Evolutionary conservation across 139 green algal species (phyloP).

Genomic region (Gonium pectorale): DNA sequence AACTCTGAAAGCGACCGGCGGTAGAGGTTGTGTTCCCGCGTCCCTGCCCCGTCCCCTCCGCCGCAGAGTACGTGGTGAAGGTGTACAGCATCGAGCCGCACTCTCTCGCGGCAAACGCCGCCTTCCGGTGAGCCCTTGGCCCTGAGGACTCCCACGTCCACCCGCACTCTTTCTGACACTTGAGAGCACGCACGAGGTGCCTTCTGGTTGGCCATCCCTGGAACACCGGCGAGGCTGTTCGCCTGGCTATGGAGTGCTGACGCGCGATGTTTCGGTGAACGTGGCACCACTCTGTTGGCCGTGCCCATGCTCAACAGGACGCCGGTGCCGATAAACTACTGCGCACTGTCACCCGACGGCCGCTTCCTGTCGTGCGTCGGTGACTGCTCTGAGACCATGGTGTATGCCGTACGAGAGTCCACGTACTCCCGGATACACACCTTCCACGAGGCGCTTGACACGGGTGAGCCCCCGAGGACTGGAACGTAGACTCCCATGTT

Average conservation of each 20-base stretch:
- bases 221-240: too few species aligned
- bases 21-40: too few species aligned
- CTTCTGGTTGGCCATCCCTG: too few species aligned
- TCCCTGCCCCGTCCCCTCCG: not conserved
- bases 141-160: too few species aligned
- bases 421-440: slow-evolving; percentile 53
- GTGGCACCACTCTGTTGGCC: too few species aligned
- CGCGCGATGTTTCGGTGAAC: too few species aligned
- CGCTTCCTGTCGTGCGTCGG: slow-evolving; percentile 71
- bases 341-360: slow-evolving; percentile 63
- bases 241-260: too few species aligned
- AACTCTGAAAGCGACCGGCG: too few species aligned
- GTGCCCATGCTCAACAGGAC: slow-evolving; percentile 58
- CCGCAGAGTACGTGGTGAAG: slow-evolving; percentile 19
- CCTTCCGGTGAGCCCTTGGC: slow-evolving; percentile 13
- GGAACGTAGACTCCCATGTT: too few species aligned
- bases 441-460: slow-evolving; percentile 68
- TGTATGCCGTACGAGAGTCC: slow-evolving; percentile 31
- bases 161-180: too few species aligned
- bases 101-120: not conserved
- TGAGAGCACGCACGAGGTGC: too few species aligned
- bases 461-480: not conserved
- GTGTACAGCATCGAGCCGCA: slow-evolving; percentile 7
- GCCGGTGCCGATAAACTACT: slow-evolving; percentile 82
- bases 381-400: slow-evolving; percentile 23